Percentiles rank a stretch among this genome's conserved stretches.
These are phyloP conservation scores for Heterobasidion annosum DNA, from an alignment of 1,284 basidiomycete species.

Conservation along the genomic window DNA sequence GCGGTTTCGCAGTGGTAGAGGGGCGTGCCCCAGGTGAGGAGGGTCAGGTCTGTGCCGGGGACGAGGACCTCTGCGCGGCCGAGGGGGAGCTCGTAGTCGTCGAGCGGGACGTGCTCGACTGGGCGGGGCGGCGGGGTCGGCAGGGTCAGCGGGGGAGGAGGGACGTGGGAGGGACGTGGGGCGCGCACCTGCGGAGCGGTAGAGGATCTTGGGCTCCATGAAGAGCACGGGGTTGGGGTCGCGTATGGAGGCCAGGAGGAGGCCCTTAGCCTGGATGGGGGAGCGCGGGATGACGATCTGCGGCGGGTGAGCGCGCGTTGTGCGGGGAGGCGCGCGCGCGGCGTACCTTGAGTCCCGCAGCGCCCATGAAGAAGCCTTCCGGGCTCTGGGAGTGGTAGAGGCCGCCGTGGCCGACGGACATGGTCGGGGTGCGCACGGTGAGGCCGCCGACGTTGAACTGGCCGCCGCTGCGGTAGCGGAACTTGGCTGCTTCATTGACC, in stretches of 20 bases:
- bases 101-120: slow-evolving; percentile 89
- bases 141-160: background rate
- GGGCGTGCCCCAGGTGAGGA: slow-evolving; percentile 89
- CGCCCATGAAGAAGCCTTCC: slow-evolving; percentile 91
- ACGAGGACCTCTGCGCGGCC: slow-evolving; percentile 70
- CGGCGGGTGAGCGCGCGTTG: background rate
- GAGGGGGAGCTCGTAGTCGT: slow-evolving; percentile 81
- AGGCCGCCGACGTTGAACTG: slow-evolving; percentile 77
- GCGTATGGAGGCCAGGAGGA: slow-evolving; percentile 77
- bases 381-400: slow-evolving; percentile 93
- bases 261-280: slow-evolving; percentile 90
- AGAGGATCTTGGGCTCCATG: slow-evolving; percentile 91
- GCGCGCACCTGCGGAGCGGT: slow-evolving; percentile 62
- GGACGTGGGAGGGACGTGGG: slow-evolving; percentile 4
- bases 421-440: slow-evolving; percentile 83
- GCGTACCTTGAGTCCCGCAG: slow-evolving; percentile 77
- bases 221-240: slow-evolving; percentile 93
- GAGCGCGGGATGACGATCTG: slow-evolving; percentile 88
- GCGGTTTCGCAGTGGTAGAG: slow-evolving; percentile 86
- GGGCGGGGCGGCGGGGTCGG: background rate
- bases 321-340: background rate
- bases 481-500: slow-evolving; percentile 94
- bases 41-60: slow-evolving; percentile 74
- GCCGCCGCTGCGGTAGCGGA: slow-evolving; percentile 84
- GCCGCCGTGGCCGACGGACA: slow-evolving; percentile 90